Evolutionary conservation across 2,329 filamentous ascomycete species (phyloP).

Genomic region (Rutstroemia sp.): DNA sequence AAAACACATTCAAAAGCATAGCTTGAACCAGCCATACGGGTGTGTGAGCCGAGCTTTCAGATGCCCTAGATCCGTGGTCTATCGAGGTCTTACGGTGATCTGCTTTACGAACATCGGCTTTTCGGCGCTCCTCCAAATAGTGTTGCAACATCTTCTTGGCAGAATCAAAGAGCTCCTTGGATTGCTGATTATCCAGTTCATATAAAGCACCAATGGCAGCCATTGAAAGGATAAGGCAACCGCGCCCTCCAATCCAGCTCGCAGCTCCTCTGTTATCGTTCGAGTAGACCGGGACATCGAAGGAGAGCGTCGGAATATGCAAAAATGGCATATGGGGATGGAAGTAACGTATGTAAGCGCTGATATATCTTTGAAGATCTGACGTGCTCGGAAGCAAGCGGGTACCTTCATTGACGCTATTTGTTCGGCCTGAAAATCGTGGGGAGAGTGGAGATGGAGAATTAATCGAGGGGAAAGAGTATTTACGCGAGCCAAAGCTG

Average conservation of each 20-base stretch:
- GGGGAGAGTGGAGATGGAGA: slow-evolving; percentile 43
- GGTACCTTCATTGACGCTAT: slow-evolving; percentile 44
- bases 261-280: slow-evolving; percentile 52
- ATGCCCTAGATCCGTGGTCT: slow-evolving; percentile 39
- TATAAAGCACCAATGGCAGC: slow-evolving; percentile 80
- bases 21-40: slow-evolving; percentile 94
- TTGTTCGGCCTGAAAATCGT: slow-evolving; percentile 39
- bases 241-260: slow-evolving; percentile 65
- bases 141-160: slow-evolving; percentile 93
- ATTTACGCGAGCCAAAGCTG: slow-evolving; percentile 53
- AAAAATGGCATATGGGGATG: slow-evolving; percentile 94
- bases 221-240: slow-evolving; percentile 82
- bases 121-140: slow-evolving; percentile 85
- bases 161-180: slow-evolving; percentile 81
- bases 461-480: slow-evolving; percentile 51
- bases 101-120: slow-evolving; percentile 67
- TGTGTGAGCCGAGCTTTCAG: slow-evolving; percentile 62
- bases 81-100: slow-evolving; percentile 46
- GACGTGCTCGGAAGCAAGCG: slow-evolving; percentile 67
- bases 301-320: slow-evolving; percentile 84
- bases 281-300: slow-evolving; percentile 67
- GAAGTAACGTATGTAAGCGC: slow-evolving; percentile 84
- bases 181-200: slow-evolving; percentile 72
- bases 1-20: slow-evolving; percentile 93
- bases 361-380: slow-evolving; percentile 85